Percentiles rank a stretch among this genome's conserved stretches.
phyloP scores from a whole-genome alignment of 2,329 filamentous ascomycete species.

The Aureobasidium sp. region DNA sequence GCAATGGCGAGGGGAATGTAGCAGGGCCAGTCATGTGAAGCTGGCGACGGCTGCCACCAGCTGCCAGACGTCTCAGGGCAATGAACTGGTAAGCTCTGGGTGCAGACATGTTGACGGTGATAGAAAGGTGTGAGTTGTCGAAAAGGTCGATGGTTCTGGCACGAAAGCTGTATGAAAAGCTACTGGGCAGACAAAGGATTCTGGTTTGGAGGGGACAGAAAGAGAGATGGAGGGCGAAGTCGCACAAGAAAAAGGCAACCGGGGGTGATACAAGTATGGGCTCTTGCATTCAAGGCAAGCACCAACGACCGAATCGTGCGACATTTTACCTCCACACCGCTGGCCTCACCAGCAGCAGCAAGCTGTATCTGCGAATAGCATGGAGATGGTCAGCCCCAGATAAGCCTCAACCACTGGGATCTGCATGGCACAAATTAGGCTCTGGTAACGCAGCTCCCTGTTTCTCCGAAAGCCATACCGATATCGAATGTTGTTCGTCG shows the following conservation, averaged over 20 bases:
- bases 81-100: conserved; percentile 36
- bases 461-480: not conserved
- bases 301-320: conserved; percentile 6
- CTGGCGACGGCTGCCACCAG: conserved; percentile 36
- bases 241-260: conserved; percentile 3
- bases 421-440: conserved; percentile 8
- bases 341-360: conserved; percentile 8
- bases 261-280: conserved; percentile 1
- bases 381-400: conserved; percentile 9
- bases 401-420: conserved; percentile 10
- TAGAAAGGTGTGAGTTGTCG: not conserved
- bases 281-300: conserved; percentile 12
- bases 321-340: conserved; percentile 6
- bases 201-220: not conserved
- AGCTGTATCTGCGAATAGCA: conserved; percentile 8
- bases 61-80: conserved; percentile 36
- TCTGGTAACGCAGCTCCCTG: not conserved
- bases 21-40: conserved; percentile 56
- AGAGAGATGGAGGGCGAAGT: not conserved
- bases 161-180: not conserved
- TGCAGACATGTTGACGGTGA: conserved; percentile 33
- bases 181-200: conserved; percentile 7
- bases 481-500: not conserved
- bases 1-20: conserved; percentile 46
- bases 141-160: not conserved